Evolutionary conservation across 306 rosid species (phyloP).

Genomic region (Pachyrhizus erosus): DNA sequence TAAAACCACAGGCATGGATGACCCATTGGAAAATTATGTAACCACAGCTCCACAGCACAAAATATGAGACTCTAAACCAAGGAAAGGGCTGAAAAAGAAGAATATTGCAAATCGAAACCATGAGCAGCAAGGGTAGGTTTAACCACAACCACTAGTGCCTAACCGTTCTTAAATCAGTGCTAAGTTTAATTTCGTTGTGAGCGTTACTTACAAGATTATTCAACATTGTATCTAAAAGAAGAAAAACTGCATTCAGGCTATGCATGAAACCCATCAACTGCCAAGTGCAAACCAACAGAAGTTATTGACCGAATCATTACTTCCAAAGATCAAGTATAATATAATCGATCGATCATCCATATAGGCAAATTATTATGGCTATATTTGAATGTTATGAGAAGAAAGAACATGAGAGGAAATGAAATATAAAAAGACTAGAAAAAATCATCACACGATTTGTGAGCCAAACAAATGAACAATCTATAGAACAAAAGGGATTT

Average conservation of each 20-base stretch:
- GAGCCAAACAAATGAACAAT: neutral
- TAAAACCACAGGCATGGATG: conserved; percentile 52
- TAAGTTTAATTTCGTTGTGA: neutral
- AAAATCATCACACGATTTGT: neutral
- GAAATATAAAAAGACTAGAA: neutral
- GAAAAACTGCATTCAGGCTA: conserved; percentile 64
- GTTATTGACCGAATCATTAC: neutral
- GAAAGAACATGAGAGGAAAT: neutral
- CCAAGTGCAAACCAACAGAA: conserved; percentile 36
- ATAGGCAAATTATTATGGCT: neutral
- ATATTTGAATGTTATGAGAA: neutral
- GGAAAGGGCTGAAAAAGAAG: conserved; percentile 75
- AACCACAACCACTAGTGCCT: neutral
- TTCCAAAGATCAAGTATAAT: neutral
- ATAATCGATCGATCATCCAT: neutral
- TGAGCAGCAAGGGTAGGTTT: neutral
- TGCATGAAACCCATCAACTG: conserved; percentile 90
- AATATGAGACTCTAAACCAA: conserved; percentile 75
- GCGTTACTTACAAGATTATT: conserved; percentile 75
- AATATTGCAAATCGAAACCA: conserved; percentile 26
- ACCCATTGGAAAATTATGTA: conserved; percentile 78
- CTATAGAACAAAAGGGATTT: neutral
- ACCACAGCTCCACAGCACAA: conserved; percentile 74
- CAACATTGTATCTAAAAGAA: conserved; percentile 71
- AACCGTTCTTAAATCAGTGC: neutral